phyloP scores from a whole-genome alignment of 2,329 filamentous ascomycete species.

The Penicillium aurantiogriseum region DNA sequence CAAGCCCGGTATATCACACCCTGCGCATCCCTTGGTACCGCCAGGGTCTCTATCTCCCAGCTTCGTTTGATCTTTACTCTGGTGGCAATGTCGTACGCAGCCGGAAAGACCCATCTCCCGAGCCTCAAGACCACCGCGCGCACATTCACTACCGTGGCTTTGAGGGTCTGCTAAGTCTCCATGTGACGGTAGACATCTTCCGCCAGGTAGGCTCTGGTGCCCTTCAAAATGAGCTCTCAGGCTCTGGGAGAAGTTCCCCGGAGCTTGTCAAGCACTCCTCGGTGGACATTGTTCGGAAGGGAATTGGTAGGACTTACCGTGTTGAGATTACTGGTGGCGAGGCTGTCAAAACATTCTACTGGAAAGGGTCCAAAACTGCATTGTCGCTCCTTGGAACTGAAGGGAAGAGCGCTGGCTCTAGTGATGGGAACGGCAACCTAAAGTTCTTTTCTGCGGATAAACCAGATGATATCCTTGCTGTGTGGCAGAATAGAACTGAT shows the following conservation, averaged over 20 bases:
- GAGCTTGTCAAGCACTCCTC: neutral
- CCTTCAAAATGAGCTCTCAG: neutral
- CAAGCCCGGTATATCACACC: constrained; percentile 10
- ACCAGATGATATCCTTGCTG: constrained; percentile 10
- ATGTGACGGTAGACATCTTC: neutral
- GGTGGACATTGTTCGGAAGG: neutral
- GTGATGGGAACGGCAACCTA: constrained; percentile 3
- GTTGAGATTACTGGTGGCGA: neutral
- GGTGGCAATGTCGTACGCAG: constrained; percentile 5
- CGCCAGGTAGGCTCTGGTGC: neutral
- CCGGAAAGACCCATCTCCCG: neutral
- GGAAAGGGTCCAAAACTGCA: constrained; percentile 4
- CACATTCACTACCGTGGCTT: constrained; percentile 7
- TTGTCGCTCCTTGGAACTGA: neutral
- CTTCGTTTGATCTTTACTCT: constrained; percentile 3
- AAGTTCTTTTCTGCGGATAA: constrained; percentile 10
- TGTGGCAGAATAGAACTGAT: constrained; percentile 13
- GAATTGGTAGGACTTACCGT: constrained; percentile 3
- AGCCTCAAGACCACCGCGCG: neutral
- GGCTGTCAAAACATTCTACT: constrained; percentile 1
- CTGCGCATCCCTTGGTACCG: constrained; percentile 3
- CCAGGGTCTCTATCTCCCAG: constrained; percentile 3
- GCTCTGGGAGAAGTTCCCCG: neutral
- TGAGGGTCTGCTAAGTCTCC: constrained; percentile 2
- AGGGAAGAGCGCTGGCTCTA: neutral